A percentile compares a stretch with the other conserved stretches of the same genome.
Evolutionary conservation across 2,329 filamentous ascomycete species (phyloP).

Genomic region (Fusarium sp.): DNA sequence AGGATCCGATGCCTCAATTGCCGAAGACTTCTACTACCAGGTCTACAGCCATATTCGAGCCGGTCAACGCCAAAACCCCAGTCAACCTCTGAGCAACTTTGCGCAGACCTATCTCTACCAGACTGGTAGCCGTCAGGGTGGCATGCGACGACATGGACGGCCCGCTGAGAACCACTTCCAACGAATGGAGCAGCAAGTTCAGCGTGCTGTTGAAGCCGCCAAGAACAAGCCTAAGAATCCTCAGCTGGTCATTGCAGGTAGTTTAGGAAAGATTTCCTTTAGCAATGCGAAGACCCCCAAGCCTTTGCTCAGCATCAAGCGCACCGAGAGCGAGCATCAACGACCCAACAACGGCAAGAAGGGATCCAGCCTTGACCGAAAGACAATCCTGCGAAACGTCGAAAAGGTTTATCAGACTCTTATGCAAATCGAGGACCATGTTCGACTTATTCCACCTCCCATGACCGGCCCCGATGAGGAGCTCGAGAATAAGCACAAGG

Average conservation of each 20-base stretch:
- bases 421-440: conserved; percentile 95
- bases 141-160: conserved; percentile 78
- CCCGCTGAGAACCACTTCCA: conserved; percentile 97
- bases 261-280: conserved; percentile 97
- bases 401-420: conserved; percentile 88
- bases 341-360: conserved; percentile 64
- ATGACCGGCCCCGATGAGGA: conserved; percentile 73
- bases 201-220: conserved; percentile 94
- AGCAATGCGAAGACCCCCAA: conserved; percentile 98
- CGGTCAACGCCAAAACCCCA: conserved; percentile 88
- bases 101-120: conserved; percentile 98
- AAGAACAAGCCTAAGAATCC: conserved; percentile 99
- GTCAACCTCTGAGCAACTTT: conserved; percentile 94
- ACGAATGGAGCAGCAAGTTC: conserved; percentile 99
- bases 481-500: conserved; percentile 78
- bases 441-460: conserved; percentile 78
- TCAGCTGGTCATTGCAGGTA: conserved; percentile 95
- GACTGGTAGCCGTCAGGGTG: conserved; percentile 85
- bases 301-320: conserved; percentile 94
- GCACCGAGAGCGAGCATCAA: conserved; percentile 75
- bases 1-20: conserved; percentile 81
- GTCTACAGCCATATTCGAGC: conserved; percentile 95
- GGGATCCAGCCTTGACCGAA: conserved; percentile 75
- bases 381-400: conserved; percentile 85
- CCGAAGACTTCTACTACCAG: conserved; percentile 98